Evolutionary conservation across 345 rosid species (phyloP), one percentile per base, ranked within the genome.

Genomic region (Pseudoturritis turrita): DNA sequence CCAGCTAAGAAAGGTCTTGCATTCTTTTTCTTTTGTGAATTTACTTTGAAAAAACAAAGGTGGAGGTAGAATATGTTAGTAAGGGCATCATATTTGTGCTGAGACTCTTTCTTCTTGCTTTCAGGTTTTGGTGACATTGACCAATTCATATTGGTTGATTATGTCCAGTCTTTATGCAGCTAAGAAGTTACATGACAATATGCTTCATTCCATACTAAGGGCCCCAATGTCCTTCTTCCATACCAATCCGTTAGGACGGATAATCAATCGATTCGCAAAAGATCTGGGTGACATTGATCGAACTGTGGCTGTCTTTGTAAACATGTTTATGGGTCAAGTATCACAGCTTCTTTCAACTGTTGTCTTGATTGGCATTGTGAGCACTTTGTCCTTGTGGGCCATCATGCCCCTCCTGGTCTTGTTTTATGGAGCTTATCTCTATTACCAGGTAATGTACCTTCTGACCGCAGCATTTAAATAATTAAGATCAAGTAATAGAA

Each of bases 341-440:
- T 87, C 90, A 4, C 97, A 88, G 81, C 99, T 95, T 54, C 87
- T 95, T 74, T 92, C 99, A 67, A 95, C 99, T 29, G 89, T 95
- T 79, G 88, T 88, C 61, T 86, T 95, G 83, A 92, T 95, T 44
- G 98, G 99, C 58, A 79, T 95, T 72, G 96, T 95, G 51, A 95
- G 99, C 90, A 92, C 98, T 51, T 82, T 92, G 91, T 95, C 99
- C 49, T 75, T 95, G 76, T 95, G 99, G 99, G 90, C 96, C 77
- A 89, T 95, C 78, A 79, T 91, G 97, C 99, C 99, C 4, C 96
- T 95, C 72, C 78, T 95, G 84, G 94, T 88, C 65, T 69, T 91
- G 74, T 95, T 95, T 83, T 91, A 91, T 80, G 87, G 86, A 29
- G 91, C 97, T 11, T 95, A 95, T 76, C 86, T 95, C 28, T 95